These are phyloP conservation scores for Colletotrichum lupini DNA, from an alignment of 2,329 filamentous ascomycete genomes.

Conservation along the genomic window DNA sequence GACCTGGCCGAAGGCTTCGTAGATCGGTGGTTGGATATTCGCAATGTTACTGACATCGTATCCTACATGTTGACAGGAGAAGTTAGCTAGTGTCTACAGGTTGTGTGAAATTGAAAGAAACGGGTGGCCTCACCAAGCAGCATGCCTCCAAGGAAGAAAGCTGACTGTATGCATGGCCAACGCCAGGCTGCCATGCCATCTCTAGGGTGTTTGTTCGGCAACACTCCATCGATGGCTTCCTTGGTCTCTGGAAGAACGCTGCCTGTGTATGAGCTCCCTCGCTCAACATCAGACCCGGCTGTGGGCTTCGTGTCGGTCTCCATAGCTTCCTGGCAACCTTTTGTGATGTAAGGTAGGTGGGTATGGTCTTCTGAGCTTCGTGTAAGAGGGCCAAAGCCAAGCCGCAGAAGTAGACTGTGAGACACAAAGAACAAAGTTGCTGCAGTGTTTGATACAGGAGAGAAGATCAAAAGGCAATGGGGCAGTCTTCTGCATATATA, in stretches of 20 bases:
- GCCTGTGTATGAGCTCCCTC: not conserved
- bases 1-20: constrained; percentile 57
- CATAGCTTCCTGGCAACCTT: not conserved
- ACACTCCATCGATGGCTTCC: not conserved
- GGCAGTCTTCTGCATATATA: not conserved
- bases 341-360: too few relatives aligned
- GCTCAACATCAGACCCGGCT: constrained; percentile 2
- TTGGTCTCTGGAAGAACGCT: not conserved
- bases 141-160: constrained; percentile 17
- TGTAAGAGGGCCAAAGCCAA: not conserved
- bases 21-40: constrained; percentile 68
- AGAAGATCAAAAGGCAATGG: not conserved
- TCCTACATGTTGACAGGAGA: constrained; percentile 38
- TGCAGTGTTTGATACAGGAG: not conserved
- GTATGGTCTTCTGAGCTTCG: not conserved
- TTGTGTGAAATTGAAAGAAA: not conserved
- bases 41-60: constrained; percentile 59
- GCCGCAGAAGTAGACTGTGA: not conserved
- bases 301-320: not conserved
- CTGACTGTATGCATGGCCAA: constrained; percentile 16
- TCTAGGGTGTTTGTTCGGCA: not conserved
- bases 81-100: not conserved
- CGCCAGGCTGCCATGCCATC: constrained; percentile 21
- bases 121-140: constrained; percentile 9
- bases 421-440: too few relatives aligned